These are phyloP conservation scores for Porcisia deanei DNA, from an alignment of 208 protist species.

Conservation along the genomic window DNA sequence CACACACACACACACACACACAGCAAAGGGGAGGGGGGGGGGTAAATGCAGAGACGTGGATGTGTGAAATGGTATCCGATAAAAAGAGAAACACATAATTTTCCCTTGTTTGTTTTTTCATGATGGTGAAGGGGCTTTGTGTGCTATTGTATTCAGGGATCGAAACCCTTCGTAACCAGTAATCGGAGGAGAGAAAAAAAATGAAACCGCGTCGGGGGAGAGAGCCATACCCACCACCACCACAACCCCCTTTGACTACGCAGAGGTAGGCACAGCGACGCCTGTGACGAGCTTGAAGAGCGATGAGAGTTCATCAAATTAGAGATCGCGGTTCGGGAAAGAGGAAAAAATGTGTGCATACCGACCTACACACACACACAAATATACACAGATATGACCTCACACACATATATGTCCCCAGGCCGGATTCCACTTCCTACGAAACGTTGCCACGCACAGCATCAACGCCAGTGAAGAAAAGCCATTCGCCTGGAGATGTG, in stretches of 20 bases:
- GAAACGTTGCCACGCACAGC: background rate
- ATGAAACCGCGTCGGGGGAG: too few species aligned
- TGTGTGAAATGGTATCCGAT: background rate
- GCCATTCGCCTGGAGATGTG: background rate
- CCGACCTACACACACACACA: background rate
- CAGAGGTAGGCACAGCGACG: background rate
- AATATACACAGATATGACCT: background rate
- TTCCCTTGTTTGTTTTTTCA: too few species aligned
- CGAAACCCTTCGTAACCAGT: too few species aligned
- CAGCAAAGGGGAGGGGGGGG: background rate
- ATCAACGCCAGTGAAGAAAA: background rate
- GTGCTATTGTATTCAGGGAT: too few species aligned
- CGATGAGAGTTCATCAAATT: background rate
- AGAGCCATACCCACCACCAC: too few species aligned
- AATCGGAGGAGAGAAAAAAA: too few species aligned
- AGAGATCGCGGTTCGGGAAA: background rate
- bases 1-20: too few species aligned
- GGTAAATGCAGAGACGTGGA: background rate
- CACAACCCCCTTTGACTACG: too few species aligned
- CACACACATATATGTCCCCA: background rate
- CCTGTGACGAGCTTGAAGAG: background rate
- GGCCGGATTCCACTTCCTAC: background rate
- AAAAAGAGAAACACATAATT: background rate
- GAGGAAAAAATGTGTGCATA: background rate
- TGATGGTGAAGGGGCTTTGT: too few species aligned